A percentile compares a stretch with the other conserved stretches of the same genome.
phyloP scores from a whole-genome alignment of 2,329 filamentous ascomycete genomes.

The Colletotrichum sp. region DNA sequence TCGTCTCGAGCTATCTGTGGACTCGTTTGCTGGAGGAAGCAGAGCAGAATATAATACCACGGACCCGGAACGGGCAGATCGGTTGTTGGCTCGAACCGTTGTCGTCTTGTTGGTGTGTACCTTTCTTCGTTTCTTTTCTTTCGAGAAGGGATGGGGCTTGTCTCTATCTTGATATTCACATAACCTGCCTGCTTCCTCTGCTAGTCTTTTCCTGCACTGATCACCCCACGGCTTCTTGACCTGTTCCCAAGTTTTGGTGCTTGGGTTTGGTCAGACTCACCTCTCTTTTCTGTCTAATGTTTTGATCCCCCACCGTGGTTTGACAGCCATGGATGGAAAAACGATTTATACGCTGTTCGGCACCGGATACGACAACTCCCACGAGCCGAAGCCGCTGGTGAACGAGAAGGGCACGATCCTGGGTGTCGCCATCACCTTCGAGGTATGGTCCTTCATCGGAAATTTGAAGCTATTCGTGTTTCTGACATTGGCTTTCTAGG shows the following conservation, averaged over 20 bases:
- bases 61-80: background rate
- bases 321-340: constrained; percentile 4
- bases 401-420: constrained; percentile 31
- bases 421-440: constrained; percentile 31
- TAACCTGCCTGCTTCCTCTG: background rate
- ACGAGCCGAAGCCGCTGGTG: constrained; percentile 31
- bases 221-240: background rate
- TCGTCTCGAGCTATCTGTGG: background rate
- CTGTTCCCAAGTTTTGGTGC: background rate
- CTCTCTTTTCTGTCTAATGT: background rate
- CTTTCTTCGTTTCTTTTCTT: background rate
- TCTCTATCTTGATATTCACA: background rate
- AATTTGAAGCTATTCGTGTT: background rate
- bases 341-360: background rate
- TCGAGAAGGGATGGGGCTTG: constrained; percentile 9
- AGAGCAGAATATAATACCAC: constrained; percentile 1
- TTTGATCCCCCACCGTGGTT: background rate
- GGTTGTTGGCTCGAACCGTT: background rate
- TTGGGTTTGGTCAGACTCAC: background rate
- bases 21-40: background rate
- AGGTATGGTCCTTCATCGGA: constrained; percentile 19
- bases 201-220: background rate
- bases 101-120: background rate
- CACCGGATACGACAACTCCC: constrained; percentile 5
- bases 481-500: constrained; percentile 14